phyloP scores from a whole-genome alignment of 371 early-diverging fungal species.

The Dichotomocladium elegans region DNA sequence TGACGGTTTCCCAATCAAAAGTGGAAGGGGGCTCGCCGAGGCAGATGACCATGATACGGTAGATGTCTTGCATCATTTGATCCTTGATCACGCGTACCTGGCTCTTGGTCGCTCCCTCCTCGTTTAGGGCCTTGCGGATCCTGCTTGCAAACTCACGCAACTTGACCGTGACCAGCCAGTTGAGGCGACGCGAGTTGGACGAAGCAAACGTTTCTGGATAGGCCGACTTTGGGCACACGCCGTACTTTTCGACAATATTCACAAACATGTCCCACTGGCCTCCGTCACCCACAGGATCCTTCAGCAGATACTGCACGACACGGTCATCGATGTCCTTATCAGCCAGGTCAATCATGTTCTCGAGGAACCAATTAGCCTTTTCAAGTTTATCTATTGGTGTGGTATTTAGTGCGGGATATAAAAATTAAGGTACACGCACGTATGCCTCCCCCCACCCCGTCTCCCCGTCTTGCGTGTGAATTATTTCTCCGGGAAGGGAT shows the following conservation, averaged over 20 bases:
- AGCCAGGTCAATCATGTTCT: conserved; percentile 69
- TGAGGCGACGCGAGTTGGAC: conserved; percentile 56
- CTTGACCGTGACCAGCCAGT: conserved; percentile 61
- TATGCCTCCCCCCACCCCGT: background rate
- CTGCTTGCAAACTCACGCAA: conserved; percentile 68
- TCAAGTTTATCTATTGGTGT: conserved; percentile 62
- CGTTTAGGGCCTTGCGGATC: conserved; percentile 50
- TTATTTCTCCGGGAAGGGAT: background rate
- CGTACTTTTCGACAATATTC: conserved; percentile 61
- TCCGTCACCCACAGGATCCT: conserved; percentile 55
- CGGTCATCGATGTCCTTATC: conserved; percentile 66
- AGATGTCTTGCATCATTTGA: conserved; percentile 66
- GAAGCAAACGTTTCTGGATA: conserved; percentile 73
- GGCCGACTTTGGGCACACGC: conserved; percentile 57
- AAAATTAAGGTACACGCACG: background rate
- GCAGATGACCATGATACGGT: conserved; percentile 67
- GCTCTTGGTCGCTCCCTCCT: conserved; percentile 34
- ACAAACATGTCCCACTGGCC: conserved; percentile 87
- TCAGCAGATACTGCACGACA: conserved; percentile 68
- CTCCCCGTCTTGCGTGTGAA: too few relatives aligned
- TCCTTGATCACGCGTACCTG: conserved; percentile 48
- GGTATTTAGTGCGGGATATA: too few relatives aligned
- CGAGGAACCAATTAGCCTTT: conserved; percentile 81
- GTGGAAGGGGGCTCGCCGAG: conserved; percentile 74
- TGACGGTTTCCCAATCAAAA: conserved; percentile 67